Percentiles rank a stretch among this genome's conserved stretches.
Conservation (phyloP, 176 grass and related monocot species). For the Alloteropsis semialata region DNA sequence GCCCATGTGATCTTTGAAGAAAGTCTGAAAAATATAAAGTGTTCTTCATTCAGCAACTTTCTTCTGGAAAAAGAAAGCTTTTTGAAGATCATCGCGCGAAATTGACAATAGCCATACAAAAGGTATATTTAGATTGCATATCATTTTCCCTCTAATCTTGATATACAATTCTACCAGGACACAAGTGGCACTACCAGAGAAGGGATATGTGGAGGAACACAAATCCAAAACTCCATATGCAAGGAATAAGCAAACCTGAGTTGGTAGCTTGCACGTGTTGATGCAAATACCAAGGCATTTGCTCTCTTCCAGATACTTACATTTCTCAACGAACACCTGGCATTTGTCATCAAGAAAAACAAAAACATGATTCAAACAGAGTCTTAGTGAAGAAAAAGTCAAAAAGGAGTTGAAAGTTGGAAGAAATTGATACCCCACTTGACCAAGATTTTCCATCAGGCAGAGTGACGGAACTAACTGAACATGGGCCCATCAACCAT, state of each 20-base stretch:
- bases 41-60: neutral
- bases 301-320: constrained; percentile 90
- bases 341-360: constrained; percentile 2
- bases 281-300: constrained; percentile 91
- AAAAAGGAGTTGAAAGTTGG: neutral
- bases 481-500: constrained; percentile 90
- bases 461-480: constrained; percentile 71
- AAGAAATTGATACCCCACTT: constrained; percentile 68
- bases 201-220: constrained; percentile 10
- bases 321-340: constrained; percentile 78
- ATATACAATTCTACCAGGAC: neutral
- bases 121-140: neutral
- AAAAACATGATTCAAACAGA: neutral
- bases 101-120: neutral
- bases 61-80: neutral
- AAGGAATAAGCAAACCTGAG: constrained; percentile 52
- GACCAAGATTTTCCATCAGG: constrained; percentile 55
- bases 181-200: neutral
- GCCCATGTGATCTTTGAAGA: constrained; percentile 91
- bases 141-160: neutral
- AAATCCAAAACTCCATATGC: neutral
- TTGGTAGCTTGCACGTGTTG: constrained; percentile 92
- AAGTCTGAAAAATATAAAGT: constrained; percentile 49
- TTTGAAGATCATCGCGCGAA: neutral
- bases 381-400: neutral